Conservation (phyloP, 148 eudicot genomes). For the Amaranthus palmeri region DNA sequence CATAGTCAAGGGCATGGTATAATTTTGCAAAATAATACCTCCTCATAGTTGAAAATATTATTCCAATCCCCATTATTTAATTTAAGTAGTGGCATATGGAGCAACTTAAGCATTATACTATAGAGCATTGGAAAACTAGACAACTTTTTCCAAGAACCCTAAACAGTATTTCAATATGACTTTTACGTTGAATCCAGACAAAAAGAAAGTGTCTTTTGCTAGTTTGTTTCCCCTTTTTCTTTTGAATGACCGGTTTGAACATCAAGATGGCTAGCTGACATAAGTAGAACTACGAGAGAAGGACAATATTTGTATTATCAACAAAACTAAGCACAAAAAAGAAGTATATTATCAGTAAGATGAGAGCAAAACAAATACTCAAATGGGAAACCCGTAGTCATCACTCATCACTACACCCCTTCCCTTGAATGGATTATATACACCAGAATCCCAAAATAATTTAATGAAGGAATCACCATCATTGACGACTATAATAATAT, state of each 20-base stretch:
- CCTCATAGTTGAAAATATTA: neutral
- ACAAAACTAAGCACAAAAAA: neutral
- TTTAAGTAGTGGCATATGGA: neutral
- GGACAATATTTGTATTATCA: neutral
- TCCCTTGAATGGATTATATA: conserved; percentile 18
- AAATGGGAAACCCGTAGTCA: conserved; percentile 3
- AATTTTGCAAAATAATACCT: neutral
- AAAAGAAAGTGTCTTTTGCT: neutral
- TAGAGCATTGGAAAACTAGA: neutral
- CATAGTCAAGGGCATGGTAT: neutral
- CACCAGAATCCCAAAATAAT: conserved; percentile 7
- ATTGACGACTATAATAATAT: neutral
- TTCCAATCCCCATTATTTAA: neutral
- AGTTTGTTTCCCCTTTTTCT: neutral
- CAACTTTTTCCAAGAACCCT: neutral
- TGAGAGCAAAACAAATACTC: conserved; percentile 1
- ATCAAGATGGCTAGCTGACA: neutral
- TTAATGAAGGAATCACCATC: conserved; percentile 6
- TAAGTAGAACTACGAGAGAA: neutral
- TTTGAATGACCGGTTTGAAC: neutral
- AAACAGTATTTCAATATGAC: neutral
- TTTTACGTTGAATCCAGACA: neutral
- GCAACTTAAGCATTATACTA: neutral
- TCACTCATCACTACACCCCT: conserved; percentile 12
- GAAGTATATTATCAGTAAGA: neutral